Base-by-base conservation (phyloP, 176 grass and related monocot species). In the Dendrocalamus sinicus region DNA sequence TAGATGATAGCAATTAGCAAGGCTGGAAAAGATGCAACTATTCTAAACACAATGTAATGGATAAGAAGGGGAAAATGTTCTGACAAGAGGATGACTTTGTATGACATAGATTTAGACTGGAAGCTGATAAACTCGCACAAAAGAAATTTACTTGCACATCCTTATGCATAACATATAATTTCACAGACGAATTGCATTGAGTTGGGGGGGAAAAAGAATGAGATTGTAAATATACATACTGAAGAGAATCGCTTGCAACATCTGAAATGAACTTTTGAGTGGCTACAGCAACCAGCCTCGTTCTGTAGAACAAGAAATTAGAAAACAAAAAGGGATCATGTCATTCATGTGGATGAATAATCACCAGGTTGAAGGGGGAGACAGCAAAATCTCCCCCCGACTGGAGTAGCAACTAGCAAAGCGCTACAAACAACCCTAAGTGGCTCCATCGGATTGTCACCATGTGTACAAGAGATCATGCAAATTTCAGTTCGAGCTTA, bases 201-300 rank as follows among this genome's bases (percentile, higher is more conserved):
- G 19, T 22, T 72, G 15, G 15, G 52, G 52, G 47, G 11, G 6
- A 46, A 58, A 67, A 41, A 41, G 22, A 83, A 20, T 12, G 44
- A 76, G 53, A 44, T 22, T 55, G 19, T 50, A 72, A 57, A 77
- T 79, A 50, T 71, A 87, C 96, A 63, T 92, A 99, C 96, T 99
- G 93, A 59, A 99, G 88, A 84, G 96, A 92, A 88, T 99, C 96
- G 73, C 88, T 96, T 70, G 96, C 91, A 80, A 99, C 53, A 9
- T 99, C 96, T 3, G 92, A 92, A 85, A 99, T 91, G 88, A 99
- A 96, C 79, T 99, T 99, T 79, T 99, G 96, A 68, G 96, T 90
- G 58, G 91, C 93, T 86, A 99, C 90, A 88, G 93, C 91, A 64
- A 99, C 88, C 67, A 99, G 72, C 82, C 96, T 92, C 69, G 94